These are phyloP conservation scores for Calonectria pseudoreteaudii DNA, from an alignment of 2,329 filamentous ascomycete genomes.

Conservation along the genomic window DNA sequence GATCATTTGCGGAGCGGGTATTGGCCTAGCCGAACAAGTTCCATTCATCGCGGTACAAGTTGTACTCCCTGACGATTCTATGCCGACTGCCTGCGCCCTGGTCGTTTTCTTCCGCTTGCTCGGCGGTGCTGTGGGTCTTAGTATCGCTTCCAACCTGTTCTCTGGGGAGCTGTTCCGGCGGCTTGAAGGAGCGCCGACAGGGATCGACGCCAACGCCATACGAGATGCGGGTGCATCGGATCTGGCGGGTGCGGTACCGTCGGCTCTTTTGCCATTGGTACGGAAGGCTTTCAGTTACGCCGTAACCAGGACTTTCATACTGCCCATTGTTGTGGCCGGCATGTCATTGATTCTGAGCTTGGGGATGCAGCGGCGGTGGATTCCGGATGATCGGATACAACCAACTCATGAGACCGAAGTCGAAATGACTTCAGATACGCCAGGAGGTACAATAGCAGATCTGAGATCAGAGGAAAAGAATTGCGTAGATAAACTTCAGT, in stretches of 20 bases:
- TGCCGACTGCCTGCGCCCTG: neutral
- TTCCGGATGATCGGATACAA: constrained; percentile 26
- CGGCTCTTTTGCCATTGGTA: neutral
- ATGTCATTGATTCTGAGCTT: constrained; percentile 26
- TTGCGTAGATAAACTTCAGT: constrained; percentile 3
- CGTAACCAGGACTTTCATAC: constrained; percentile 13
- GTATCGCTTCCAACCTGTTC: neutral
- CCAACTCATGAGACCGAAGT: neutral
- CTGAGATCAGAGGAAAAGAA: neutral
- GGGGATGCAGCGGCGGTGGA: constrained; percentile 29
- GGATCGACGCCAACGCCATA: neutral
- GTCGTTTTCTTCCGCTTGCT: neutral
- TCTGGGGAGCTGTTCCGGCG: neutral
- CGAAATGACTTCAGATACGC: neutral
- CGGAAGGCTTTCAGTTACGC: neutral
- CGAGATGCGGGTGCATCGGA: neutral
- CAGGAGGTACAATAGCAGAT: neutral
- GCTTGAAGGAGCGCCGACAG: neutral
- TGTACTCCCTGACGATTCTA: neutral
- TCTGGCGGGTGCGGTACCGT: neutral
- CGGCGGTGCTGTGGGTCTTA: neutral
- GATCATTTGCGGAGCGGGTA: neutral
- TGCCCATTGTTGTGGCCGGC: constrained; percentile 24
- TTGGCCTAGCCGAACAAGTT: neutral
- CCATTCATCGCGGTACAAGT: neutral